A percentile compares a stretch with the other conserved stretches of the same genome.
phyloP scores from a whole-genome alignment of 305 asterid genomes.

The Solanum hybrid region DNA sequence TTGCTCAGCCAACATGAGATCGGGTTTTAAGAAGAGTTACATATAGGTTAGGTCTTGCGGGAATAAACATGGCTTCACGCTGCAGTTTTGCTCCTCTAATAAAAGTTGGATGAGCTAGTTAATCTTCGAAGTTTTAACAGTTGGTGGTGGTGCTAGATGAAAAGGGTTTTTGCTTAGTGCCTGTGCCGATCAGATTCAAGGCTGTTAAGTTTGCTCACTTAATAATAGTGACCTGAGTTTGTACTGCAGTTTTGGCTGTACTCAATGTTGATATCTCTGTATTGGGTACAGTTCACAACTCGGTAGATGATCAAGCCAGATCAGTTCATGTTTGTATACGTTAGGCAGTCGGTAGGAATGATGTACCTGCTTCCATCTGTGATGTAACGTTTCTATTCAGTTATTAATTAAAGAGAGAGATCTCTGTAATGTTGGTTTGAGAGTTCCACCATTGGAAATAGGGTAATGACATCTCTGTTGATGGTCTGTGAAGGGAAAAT shows the following conservation, averaged over 20 bases:
- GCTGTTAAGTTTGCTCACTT: not conserved
- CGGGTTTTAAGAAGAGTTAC: not conserved
- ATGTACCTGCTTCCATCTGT: not conserved
- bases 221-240: not conserved
- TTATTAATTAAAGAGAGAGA: not conserved
- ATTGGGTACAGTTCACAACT: not conserved
- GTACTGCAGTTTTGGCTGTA: not conserved
- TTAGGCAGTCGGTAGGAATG: not conserved
- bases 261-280: not conserved
- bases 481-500: not conserved
- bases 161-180: not conserved
- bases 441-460: not conserved
- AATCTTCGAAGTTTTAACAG: not conserved
- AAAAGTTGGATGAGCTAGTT: not conserved
- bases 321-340: not conserved
- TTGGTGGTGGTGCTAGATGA: not conserved
- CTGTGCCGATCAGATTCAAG: not conserved
- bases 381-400: not conserved
- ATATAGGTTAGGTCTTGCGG: not conserved
- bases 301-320: not conserved
- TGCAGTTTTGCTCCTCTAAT: constrained; percentile 7
- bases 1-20: not conserved
- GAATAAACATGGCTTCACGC: not conserved
- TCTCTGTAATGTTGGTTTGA: not conserved
- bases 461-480: not conserved